phyloP scores from a whole-genome alignment of 1,284 basidiomycete genomes.

The Cryptococcus amylolentus region DNA sequence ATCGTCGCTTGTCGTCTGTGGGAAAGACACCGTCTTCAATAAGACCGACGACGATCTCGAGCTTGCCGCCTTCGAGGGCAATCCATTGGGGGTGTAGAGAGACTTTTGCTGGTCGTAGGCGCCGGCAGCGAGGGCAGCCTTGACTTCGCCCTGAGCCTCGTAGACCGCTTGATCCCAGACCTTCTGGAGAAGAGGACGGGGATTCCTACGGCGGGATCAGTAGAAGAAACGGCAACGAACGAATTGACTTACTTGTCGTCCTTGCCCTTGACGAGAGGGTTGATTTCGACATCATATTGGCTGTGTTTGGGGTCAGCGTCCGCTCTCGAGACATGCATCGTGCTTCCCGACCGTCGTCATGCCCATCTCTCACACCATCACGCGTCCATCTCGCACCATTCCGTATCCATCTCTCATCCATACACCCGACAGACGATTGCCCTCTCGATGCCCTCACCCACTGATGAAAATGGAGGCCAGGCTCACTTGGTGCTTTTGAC shows the following conservation, averaged over 20 bases:
- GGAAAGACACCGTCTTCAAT: slow-evolving; percentile 24
- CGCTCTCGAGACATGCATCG: not conserved
- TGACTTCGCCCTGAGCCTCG: slow-evolving; percentile 25
- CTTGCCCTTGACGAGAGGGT: slow-evolving; percentile 19
- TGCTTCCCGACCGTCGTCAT: no score
- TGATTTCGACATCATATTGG: slow-evolving; percentile 47
- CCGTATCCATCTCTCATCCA: no score
- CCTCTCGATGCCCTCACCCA: no score
- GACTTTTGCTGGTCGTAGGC: slow-evolving; percentile 43
- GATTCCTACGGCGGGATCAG: slow-evolving; percentile 28
- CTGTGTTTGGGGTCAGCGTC: slow-evolving; percentile 12
- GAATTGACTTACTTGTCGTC: slow-evolving; percentile 30
- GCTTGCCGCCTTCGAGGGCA: slow-evolving; percentile 28
- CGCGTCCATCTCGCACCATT: no score
- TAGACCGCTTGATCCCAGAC: slow-evolving; percentile 33
- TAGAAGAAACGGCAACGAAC: slow-evolving; percentile 18
- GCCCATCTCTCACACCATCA: no score
- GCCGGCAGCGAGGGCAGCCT: slow-evolving; percentile 17
- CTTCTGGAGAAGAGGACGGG: slow-evolving; percentile 25
- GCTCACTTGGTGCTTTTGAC: slow-evolving; percentile 29
- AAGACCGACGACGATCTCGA: not conserved
- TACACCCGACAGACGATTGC: no score
- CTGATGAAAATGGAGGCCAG: no score
- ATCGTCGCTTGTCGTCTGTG: slow-evolving; percentile 30
- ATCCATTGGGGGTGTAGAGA: slow-evolving; percentile 36